Base-by-base conservation (phyloP, 495 filamentous ascomycete genomes). In the Talaromyces ruber region DNA sequence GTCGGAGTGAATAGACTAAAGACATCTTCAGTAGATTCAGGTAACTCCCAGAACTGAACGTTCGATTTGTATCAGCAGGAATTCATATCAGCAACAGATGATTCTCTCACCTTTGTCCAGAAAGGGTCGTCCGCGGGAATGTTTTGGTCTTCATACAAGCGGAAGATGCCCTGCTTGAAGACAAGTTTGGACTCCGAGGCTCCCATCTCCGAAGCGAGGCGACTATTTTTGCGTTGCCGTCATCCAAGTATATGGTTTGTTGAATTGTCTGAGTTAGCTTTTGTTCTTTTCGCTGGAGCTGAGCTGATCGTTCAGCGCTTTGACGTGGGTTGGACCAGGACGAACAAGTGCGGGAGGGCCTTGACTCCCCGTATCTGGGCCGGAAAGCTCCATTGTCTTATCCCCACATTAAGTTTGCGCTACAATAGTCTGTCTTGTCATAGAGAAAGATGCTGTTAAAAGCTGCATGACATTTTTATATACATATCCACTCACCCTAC, bases 101-200 rank as follows among this genome's bases (percentile, higher is more conserved):
- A 26, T n/a, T 18, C 58, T 79, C 87, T 70, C 74, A 95, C 92
- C 67, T 91, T 90, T 60, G 91, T 84, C 94, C 94, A 99, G 79
- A 96, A 98, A 12, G 86, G 81, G 79, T 97, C 92, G 72, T 93
- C 87, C 47, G 90, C 84, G 51, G 92, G 84, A 67, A 99, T 98
- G 66, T 89, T 82, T 66, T 88, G 84, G 72, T 94, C 87, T 72
- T 97, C 93, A 18, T 92, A 95, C 59, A 99, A 86, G 70, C 88
- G 87, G 79, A 99, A 99, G 79, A 99, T 97, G 72, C 93, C 94
- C 74, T 97, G 89, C 76, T 98, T 99, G 85, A 99, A 98, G 68
- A 92, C 90, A 68, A 97, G 88, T 85, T 99, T 99, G 65, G 93
- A 97, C 80, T 99, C 95, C 73, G 94, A 97, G 70, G 94, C 94